Percentiles rank a stretch among this genome's conserved stretches.
phyloP scores from a whole-genome alignment of 371 early-diverging fungal genomes.

The Phascolomyces articulosus region DNA sequence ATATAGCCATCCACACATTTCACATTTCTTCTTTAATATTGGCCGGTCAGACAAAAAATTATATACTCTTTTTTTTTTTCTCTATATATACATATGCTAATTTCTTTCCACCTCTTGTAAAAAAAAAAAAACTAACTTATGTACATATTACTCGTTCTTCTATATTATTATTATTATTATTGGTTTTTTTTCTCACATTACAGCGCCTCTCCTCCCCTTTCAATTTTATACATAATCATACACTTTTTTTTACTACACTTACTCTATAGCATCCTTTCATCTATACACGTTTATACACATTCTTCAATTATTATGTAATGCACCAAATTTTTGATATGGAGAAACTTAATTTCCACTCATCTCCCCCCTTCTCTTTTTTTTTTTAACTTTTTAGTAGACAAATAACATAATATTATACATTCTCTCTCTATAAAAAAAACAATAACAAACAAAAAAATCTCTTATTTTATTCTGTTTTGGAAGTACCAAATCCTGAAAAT shows the following conservation, averaged over 20 bases:
- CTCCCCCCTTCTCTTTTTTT: not conserved
- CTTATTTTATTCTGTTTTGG: constrained; percentile 27
- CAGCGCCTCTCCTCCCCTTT: not conserved
- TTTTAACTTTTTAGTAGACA: not conserved
- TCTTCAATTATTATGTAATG: constrained; percentile 1
- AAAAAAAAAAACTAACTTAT: not conserved
- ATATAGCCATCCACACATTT: not conserved
- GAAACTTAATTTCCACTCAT: not conserved
- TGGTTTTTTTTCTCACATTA: not conserved
- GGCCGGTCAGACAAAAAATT: not conserved
- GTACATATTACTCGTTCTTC: not conserved
- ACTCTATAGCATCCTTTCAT: no score
- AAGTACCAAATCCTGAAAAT: constrained; percentile 51
- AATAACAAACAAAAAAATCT: not conserved
- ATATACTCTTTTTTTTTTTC: not conserved
- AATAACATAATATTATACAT: not conserved
- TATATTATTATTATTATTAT: not conserved
- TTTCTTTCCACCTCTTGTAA: not conserved
- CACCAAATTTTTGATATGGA: not conserved
- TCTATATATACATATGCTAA: not conserved
- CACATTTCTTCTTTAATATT: not conserved
- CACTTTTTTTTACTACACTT: no score
- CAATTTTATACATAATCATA: no score
- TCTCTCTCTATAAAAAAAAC: not conserved
- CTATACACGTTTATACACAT: no score